Evolutionary conservation across 306 rosid species (phyloP), one percentile per base, ranked within the genome.

Genomic region (Benincasa hispida): DNA sequence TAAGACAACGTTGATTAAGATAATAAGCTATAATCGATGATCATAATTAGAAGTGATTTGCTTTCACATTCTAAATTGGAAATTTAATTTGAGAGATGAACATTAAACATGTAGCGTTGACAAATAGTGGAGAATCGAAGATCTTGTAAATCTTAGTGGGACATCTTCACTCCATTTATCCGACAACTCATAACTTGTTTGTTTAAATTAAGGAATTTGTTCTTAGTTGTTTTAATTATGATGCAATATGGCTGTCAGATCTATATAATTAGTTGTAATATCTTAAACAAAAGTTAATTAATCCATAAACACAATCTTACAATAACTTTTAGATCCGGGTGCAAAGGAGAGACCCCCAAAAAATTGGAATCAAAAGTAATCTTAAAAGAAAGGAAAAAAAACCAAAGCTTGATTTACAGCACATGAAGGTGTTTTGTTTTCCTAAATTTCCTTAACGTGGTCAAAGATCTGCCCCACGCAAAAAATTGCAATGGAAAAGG

Each of bases 111-210:
- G 55, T 15, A 41, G 74, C 34, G 74, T 67, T 67, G 74, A 67
- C 74, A 41, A n/a, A 67, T 67, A 34, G 2, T 32, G 42, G 3
- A 18, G 25, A 62, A 62, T 18, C 1, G 5, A 67, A 67, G 74
- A 67, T 67, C 54, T 41, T 3, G n/a, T 67, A 67, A n/a, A 41
- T 67, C 74, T 67, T 37, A 21, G 32, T 67, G 74, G 74, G 74
- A 67, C 74, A 67, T 39, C 54, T 21, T 67, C 9, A 41, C 32
- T 35, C 27, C 72, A 65, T 50, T 65, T 1, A 32, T 62, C 42
- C 15, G 70, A 62, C 47, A 62, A 5, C 53, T 19, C 73, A 66
- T 66, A 4, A 66, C 28, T 37, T 66, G 73, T 66, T 61, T 30
- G 22, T 61, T 30, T 30, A 28, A 6, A 30, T 10, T 17, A 30